Base-by-base conservation (phyloP, 2,329 filamentous ascomycete genomes). In the Chalaropsis ovoidea region DNA sequence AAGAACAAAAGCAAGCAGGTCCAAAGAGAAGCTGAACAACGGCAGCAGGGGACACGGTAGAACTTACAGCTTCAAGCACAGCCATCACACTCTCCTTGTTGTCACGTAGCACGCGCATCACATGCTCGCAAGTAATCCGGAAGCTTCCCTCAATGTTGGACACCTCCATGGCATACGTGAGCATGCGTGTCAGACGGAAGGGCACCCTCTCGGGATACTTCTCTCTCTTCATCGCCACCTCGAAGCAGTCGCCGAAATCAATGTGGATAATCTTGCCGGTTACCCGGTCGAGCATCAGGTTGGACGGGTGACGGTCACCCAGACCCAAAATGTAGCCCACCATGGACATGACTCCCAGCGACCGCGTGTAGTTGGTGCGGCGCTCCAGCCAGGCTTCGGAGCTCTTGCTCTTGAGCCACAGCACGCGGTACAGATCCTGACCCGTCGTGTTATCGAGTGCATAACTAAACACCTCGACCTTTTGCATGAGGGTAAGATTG, bases 61-160 rank as follows among this genome's bases (percentile, higher is more conserved):
- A 63, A 86, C 89, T 85, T 83, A 94, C 90, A 70, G 94, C 94
- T 82, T 99, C 94, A 65, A 99, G 79, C 22, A 99, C 94, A 39
- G 94, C 94, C 90, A 99, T 96, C 67, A 99, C 83, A 52, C 91
- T 96, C 78, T 99, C 94, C 77, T 99, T 99, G 76, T 99, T 99
- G 70, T 94, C 91, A 66, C 94, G 82, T 69, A 99, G 79, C 15
- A 99, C 92, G 68, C 94, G 85, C 94, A 99, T 99, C 62, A 96
- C 93, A 71, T 96, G 92, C 77, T 99, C 95, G 71, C 93, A 99
- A 5, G 94, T 97, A 67, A 96, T 97, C 68, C 95, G 86, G 81
- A 96, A 99, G 76, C 90, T 96, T 71, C 94, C 94, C 76, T 99
- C 94, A 70, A 99, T 99, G 73, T 99, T 99, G 82, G 92, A 96